Percentiles rank a stretch among this genome's conserved stretches.
phyloP scores from a whole-genome alignment of 2,329 filamentous ascomycete species.

The Cryphonectria parasitica region DNA sequence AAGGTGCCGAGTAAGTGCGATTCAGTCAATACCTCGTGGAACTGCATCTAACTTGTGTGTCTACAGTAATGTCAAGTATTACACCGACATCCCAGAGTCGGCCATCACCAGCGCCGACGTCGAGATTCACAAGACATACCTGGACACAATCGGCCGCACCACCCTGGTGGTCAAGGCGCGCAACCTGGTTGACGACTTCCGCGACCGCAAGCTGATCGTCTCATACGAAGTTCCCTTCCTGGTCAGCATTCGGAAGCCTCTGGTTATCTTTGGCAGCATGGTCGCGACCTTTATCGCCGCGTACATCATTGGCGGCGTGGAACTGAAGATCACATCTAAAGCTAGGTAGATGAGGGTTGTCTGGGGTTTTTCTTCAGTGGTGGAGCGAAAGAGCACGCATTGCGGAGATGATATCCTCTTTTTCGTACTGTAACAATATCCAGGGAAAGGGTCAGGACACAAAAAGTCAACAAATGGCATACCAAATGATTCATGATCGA shows the following conservation, averaged over 20 bases:
- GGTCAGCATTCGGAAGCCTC: conserved; percentile 81
- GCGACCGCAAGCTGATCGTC: conserved; percentile 81
- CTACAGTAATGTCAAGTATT: conserved; percentile 75
- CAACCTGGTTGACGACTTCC: conserved; percentile 89
- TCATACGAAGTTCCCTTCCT: conserved; percentile 82
- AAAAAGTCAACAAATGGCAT: conserved; percentile 20
- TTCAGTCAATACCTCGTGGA: background rate
- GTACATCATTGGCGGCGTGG: conserved; percentile 77
- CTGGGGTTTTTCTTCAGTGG: background rate
- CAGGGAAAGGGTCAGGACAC: conserved; percentile 14
- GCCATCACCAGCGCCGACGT: conserved; percentile 62
- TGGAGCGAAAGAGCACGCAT: background rate
- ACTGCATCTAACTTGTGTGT: conserved; percentile 45
- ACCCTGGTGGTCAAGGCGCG: conserved; percentile 77
- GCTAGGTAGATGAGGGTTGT: conserved; percentile 10
- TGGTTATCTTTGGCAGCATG: conserved; percentile 76
- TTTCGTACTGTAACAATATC: conserved; percentile 20
- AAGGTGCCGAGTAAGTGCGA: conserved; percentile 77
- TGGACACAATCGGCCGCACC: conserved; percentile 91
- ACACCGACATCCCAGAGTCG: conserved; percentile 69
- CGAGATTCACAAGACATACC: conserved; percentile 80
- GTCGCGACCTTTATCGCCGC: conserved; percentile 73
- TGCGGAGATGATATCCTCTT: conserved; percentile 7
- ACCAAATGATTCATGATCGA: conserved; percentile 19
- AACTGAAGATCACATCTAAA: conserved; percentile 73